phyloP scores from a whole-genome alignment of 768 basidiomycete species.

The Chalciporus chontae region DNA sequence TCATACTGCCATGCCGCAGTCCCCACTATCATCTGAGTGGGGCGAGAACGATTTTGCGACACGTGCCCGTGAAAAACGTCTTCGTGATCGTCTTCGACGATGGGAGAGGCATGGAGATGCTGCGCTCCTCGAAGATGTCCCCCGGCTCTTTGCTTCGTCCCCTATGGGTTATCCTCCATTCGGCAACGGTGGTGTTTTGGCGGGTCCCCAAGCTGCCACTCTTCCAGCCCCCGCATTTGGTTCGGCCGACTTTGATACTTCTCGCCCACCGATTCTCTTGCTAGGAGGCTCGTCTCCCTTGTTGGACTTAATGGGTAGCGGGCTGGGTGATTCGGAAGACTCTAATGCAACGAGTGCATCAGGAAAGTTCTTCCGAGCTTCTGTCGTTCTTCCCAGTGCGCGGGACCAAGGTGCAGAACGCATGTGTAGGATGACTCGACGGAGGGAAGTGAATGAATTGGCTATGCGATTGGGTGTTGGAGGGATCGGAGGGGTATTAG shows the following conservation, averaged over 20 bases:
- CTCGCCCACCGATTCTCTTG: slow-evolving; percentile 23
- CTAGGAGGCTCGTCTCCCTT: slow-evolving; percentile 22
- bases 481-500: slow-evolving; percentile 65
- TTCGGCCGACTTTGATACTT: slow-evolving; percentile 21
- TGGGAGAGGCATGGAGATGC: slow-evolving; percentile 67
- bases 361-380: slow-evolving; percentile 60
- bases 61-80: slow-evolving; percentile 65
- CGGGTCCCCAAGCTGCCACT: slow-evolving; percentile 19
- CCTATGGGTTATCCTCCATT: slow-evolving; percentile 9
- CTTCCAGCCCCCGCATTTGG: slow-evolving; percentile 31
- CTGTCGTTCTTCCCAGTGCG: slow-evolving; percentile 60
- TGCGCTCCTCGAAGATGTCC: slow-evolving; percentile 60
- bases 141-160: slow-evolving; percentile 42
- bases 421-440: slow-evolving; percentile 52
- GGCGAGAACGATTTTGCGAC: slow-evolving; percentile 65
- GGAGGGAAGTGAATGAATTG: slow-evolving; percentile 76
- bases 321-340: slow-evolving; percentile 16
- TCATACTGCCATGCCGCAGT: neutral
- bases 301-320: slow-evolving; percentile 24
- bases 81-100: slow-evolving; percentile 64
- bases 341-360: slow-evolving; percentile 8
- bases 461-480: slow-evolving; percentile 83
- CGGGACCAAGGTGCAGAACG: slow-evolving; percentile 57
- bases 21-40: slow-evolving; percentile 42
- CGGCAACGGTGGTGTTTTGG: neutral